A percentile compares a stretch with the other conserved stretches of the same genome.
Evolutionary conservation across 108 stramenopile genomes (phyloP).

Genomic region (Cylindrotheca fusiformis): DNA sequence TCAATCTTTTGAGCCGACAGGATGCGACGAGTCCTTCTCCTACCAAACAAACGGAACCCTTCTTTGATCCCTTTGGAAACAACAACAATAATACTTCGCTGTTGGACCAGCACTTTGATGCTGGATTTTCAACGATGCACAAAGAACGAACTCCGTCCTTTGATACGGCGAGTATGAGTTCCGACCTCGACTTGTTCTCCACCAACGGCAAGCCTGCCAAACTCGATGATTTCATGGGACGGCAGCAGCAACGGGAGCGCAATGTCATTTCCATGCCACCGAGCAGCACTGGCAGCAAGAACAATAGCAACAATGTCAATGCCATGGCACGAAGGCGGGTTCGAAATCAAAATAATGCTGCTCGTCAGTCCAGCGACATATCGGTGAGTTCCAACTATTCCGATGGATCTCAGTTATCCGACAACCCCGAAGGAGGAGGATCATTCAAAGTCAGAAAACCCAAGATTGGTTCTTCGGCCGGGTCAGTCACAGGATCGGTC

Average conservation of each 20-base stretch:
- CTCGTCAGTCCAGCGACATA: slow-evolving; percentile 8
- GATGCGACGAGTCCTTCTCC: background rate
- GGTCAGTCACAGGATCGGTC: background rate
- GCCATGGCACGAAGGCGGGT: slow-evolving; percentile 19
- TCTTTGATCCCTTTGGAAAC: slow-evolving; percentile 21
- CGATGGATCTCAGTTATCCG: slow-evolving; percentile 7
- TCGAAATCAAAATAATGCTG: slow-evolving; percentile 15
- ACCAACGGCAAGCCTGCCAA: background rate
- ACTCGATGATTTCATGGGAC: slow-evolving; percentile 1
- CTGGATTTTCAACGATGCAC: background rate
- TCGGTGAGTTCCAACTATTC: slow-evolving; percentile 3
- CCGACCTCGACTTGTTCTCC: slow-evolving; percentile 20
- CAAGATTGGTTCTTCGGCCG: background rate
- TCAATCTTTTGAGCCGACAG: background rate
- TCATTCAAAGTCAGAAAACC: background rate
- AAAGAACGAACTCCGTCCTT: slow-evolving; percentile 20
- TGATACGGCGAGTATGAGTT: slow-evolving; percentile 13
- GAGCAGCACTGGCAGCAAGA: slow-evolving; percentile 18
- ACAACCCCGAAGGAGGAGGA: background rate
- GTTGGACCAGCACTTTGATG: slow-evolving; percentile 16
- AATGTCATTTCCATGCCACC: slow-evolving; percentile 27
- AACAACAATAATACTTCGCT: background rate
- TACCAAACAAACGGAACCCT: background rate
- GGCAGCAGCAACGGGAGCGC: slow-evolving; percentile 6
- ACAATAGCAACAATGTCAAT: background rate